These are phyloP conservation scores for Starmerella kuoi DNA, from an alignment of 805 yeast genomes.

Conservation along the genomic window DNA sequence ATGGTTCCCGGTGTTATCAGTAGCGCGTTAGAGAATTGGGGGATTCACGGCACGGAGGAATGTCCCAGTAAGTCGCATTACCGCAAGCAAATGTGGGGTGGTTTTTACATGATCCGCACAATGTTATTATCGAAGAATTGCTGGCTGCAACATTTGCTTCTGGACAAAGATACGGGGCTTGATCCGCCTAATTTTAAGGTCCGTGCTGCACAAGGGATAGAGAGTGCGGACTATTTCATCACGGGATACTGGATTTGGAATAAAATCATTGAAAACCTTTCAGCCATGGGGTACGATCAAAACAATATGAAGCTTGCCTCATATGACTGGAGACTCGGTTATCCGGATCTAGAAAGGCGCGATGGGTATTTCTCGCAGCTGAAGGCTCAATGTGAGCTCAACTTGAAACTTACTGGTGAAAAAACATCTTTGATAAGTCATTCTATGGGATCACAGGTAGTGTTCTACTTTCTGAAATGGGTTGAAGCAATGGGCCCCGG, in stretches of 20 bases:
- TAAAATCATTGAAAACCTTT: constrained; percentile 83
- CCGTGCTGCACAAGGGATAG: constrained; percentile 91
- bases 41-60: constrained; percentile 56
- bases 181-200: constrained; percentile 76
- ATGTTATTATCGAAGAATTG: constrained; percentile 87
- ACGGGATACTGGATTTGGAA: constrained; percentile 99
- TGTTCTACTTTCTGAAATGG: constrained; percentile 87
- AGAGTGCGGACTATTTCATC: constrained; percentile 90
- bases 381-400: constrained; percentile 59
- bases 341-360: constrained; percentile 72
- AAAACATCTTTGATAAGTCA: constrained; percentile 77
- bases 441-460: constrained; percentile 92
- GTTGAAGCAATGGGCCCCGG: constrained; percentile 78
- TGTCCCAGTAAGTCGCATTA: constrained; percentile 80
- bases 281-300: constrained; percentile 89
- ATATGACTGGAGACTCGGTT: constrained; percentile 93
- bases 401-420: constrained; percentile 39
- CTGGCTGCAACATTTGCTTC: constrained; percentile 84
- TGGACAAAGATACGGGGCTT: constrained; percentile 82
- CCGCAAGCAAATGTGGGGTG: constrained; percentile 91
- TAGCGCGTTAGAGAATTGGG: constrained; percentile 93
- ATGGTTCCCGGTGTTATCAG: constrained; percentile 95
- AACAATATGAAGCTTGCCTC: constrained; percentile 82
- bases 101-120: constrained; percentile 83
- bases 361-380: constrained; percentile 76